Percentiles rank a stretch among this genome's conserved stretches.
Conservation (phyloP, 345 rosid genomes). For the Populus deltoides region DNA sequence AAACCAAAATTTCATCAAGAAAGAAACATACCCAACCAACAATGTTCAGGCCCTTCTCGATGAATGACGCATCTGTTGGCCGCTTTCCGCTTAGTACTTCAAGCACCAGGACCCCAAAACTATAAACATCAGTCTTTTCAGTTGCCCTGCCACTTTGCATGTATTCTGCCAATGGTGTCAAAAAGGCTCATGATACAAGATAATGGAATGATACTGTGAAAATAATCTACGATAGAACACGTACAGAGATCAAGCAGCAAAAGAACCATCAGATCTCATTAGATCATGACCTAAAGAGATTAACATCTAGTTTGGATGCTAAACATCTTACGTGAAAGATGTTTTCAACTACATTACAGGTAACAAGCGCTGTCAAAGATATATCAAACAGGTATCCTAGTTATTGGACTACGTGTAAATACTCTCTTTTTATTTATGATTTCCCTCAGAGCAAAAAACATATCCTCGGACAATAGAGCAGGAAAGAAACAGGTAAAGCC, state of each 20-base stretch:
- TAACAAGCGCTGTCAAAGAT: background rate
- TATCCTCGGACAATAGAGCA: background rate
- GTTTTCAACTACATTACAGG: background rate
- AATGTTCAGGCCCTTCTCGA: constrained; percentile 93
- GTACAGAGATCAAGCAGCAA: background rate
- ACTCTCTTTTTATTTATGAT: background rate
- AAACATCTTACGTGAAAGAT: background rate
- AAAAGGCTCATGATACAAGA: background rate
- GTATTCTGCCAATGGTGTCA: constrained; percentile 58
- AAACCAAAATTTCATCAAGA: constrained; percentile 1
- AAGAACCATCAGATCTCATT: background rate
- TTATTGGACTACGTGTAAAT: background rate
- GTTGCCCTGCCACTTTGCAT: constrained; percentile 99
- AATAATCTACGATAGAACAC: background rate
- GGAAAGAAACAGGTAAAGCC: background rate
- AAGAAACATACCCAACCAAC: constrained; percentile 89
- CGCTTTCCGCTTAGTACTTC: constrained; percentile 94
- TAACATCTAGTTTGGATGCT: background rate
- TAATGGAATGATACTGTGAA: background rate
- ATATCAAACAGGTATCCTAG: background rate
- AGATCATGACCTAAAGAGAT: background rate
- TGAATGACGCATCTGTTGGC: constrained; percentile 94
- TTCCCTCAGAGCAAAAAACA: background rate
- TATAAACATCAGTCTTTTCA: constrained; percentile 93
- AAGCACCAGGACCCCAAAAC: constrained; percentile 91